Evolutionary conservation across 192 early-diverging fungal genomes (phyloP).

Genomic region (Linderina pennispora): DNA sequence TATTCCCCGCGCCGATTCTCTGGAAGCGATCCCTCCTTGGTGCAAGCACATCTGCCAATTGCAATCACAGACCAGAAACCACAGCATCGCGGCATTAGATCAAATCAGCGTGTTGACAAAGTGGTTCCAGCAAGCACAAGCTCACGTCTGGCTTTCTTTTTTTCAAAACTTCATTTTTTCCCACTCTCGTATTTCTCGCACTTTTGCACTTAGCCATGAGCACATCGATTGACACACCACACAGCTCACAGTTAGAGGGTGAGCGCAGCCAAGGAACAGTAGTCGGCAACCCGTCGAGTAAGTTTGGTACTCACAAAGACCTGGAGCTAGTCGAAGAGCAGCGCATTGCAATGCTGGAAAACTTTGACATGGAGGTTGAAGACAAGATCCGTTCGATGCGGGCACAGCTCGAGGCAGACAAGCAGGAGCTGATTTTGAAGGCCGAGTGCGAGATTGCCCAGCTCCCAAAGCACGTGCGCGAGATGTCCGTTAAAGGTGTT

Average conservation of each 20-base stretch:
- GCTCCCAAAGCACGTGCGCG: constrained; percentile 36
- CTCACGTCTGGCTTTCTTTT: no score
- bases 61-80: no score
- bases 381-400: constrained; percentile 44
- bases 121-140: no score
- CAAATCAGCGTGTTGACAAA: no score
- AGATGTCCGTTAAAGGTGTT: constrained; percentile 36
- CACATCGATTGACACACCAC: not conserved
- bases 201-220: no score
- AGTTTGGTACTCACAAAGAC: constrained; percentile 10
- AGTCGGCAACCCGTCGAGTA: constrained; percentile 8
- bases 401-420: constrained; percentile 35
- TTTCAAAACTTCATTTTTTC: no score
- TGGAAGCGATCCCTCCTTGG: no score
- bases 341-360: constrained; percentile 39
- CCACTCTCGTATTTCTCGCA: no score
- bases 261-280: constrained; percentile 11
- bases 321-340: constrained; percentile 32
- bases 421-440: constrained; percentile 27
- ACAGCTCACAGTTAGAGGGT: constrained; percentile 3
- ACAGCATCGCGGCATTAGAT: no score
- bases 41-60: no score
- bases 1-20: no score
- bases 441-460: constrained; percentile 43
- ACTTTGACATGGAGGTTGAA: constrained; percentile 45